Evolutionary conservation across 371 early-diverging fungal species (phyloP).

Genomic region (Circinella umbellata): DNA sequence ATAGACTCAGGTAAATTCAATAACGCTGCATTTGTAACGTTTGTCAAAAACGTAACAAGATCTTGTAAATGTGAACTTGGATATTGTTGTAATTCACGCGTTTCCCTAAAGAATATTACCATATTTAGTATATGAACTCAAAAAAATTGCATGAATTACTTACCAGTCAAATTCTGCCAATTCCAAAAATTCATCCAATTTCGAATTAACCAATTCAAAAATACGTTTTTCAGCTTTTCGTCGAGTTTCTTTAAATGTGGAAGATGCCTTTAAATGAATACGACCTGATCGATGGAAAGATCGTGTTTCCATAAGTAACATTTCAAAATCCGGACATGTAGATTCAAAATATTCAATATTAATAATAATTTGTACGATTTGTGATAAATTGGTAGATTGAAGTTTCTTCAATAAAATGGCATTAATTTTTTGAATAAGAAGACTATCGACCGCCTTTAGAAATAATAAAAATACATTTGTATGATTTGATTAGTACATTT

Average conservation of each 20-base stretch:
- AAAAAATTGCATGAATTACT: slow-evolving; percentile 5
- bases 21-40: slow-evolving; percentile 74
- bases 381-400: slow-evolving; percentile 68
- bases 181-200: slow-evolving; percentile 83
- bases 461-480: too few relatives aligned
- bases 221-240: slow-evolving; percentile 80
- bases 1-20: slow-evolving; percentile 71
- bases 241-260: slow-evolving; percentile 75
- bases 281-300: slow-evolving; percentile 62
- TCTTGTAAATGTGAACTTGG: slow-evolving; percentile 78
- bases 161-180: slow-evolving; percentile 86
- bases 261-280: slow-evolving; percentile 71
- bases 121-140: too few relatives aligned
- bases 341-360: slow-evolving; percentile 82
- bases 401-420: slow-evolving; percentile 72
- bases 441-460: slow-evolving; percentile 72
- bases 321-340: slow-evolving; percentile 83
- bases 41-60: slow-evolving; percentile 71
- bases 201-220: slow-evolving; percentile 79
- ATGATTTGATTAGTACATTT: too few relatives aligned
- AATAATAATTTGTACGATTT: slow-evolving; percentile 83
- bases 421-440: slow-evolving; percentile 77
- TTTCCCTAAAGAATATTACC: slow-evolving; percentile 25
- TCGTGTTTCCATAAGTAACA: slow-evolving; percentile 70
- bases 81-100: slow-evolving; percentile 39